phyloP scores from a whole-genome alignment of 1,139 yeast genomes.

The Protomyces lactucae-debilis region DNA sequence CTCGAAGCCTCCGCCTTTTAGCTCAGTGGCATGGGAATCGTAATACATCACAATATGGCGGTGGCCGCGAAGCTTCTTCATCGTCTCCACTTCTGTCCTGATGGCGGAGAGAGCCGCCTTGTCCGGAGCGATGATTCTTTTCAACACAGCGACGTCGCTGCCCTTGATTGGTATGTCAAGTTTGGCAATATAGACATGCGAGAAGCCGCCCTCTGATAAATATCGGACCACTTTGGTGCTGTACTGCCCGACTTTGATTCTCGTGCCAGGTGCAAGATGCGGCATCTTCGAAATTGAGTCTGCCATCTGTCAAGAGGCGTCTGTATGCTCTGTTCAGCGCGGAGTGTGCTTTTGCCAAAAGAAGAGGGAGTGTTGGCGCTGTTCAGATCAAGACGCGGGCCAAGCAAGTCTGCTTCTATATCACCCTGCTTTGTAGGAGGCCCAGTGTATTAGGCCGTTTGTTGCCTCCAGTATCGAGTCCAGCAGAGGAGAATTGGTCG shows the following conservation, averaged over 20 bases:
- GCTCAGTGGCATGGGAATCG: slow-evolving; percentile 91
- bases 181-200: slow-evolving; percentile 65
- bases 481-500: too few species aligned
- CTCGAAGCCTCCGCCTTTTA: slow-evolving; percentile 57
- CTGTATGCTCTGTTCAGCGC: too few species aligned
- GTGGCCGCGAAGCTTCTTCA: slow-evolving; percentile 75
- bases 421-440: too few species aligned
- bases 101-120: slow-evolving; percentile 62
- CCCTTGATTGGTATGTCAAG: slow-evolving; percentile 35
- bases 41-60: slow-evolving; percentile 79
- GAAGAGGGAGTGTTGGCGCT: too few species aligned
- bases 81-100: slow-evolving; percentile 75
- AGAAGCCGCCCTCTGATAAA: slow-evolving; percentile 68
- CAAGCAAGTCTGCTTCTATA: too few species aligned
- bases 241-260: slow-evolving; percentile 64
- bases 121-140: slow-evolving; percentile 71
- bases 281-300: neutral
- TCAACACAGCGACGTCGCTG: slow-evolving; percentile 52
- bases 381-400: too few species aligned
- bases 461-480: too few species aligned
- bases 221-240: slow-evolving; percentile 53
- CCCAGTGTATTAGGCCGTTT: too few species aligned
- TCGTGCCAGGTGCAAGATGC: slow-evolving; percentile 51
- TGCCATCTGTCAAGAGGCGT: neutral
- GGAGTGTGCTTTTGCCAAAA: too few species aligned